A percentile compares a stretch with the other conserved stretches of the same genome.
phyloP scores from a whole-genome alignment of 495 filamentous ascomycete species.

The Penicillium arizonense region DNA sequence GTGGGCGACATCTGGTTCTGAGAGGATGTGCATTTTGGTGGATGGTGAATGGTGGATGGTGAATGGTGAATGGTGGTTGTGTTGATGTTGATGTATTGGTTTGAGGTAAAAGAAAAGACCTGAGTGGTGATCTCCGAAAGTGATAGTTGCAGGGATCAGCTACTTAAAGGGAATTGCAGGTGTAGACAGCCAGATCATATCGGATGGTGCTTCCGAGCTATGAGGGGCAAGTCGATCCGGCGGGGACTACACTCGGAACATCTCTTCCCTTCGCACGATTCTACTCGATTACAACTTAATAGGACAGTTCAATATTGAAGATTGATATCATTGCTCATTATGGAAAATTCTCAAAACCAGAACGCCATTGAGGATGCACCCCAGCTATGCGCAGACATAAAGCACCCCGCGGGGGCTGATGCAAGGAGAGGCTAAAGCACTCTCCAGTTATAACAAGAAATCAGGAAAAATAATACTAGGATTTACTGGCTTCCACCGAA shows the following conservation, averaged over 20 bases:
- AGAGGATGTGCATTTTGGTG: conserved; percentile 43
- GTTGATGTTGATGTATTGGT: too few relatives aligned
- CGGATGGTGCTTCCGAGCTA: conserved; percentile 7
- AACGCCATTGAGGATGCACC: conserved; percentile 22
- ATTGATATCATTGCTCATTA: conserved; percentile 17
- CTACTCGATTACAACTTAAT: not conserved
- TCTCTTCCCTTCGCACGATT: too few relatives aligned
- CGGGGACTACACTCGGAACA: not conserved
- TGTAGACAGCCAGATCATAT: not conserved
- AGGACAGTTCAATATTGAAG: not conserved
- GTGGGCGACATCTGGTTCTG: conserved; percentile 37
- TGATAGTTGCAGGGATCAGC: not conserved
- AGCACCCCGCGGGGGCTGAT: conserved; percentile 6
- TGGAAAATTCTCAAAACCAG: not conserved
- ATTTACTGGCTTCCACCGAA: conserved; percentile 29
- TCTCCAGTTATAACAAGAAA: conserved; percentile 1
- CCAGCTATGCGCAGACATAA: conserved; percentile 15
- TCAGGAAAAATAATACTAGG: not conserved
- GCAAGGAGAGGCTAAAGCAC: conserved; percentile 5
- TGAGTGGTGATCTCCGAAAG: too few relatives aligned
- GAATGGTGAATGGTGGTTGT: too few relatives aligned
- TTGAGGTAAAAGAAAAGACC: too few relatives aligned
- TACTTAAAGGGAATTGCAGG: not conserved
- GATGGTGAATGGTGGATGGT: too few relatives aligned
- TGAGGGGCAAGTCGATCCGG: conserved; percentile 6